Conservation (phyloP, 495 filamentous ascomycete species). For the Podospora pseudocomata region DNA sequence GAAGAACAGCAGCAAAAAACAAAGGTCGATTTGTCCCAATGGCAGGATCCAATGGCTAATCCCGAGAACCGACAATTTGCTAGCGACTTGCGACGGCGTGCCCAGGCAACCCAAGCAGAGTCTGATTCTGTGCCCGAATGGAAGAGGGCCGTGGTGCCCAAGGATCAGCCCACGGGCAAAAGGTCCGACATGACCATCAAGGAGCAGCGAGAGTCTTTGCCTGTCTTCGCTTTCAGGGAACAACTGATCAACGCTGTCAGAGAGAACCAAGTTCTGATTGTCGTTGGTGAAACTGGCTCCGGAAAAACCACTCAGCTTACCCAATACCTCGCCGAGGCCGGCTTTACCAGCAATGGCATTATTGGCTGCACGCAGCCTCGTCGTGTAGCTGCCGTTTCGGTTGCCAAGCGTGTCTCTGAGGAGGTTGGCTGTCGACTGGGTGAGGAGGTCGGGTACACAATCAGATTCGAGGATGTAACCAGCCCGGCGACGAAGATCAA, state of each 20-base stretch:
- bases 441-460: conserved; percentile 93
- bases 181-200: conserved; percentile 91
- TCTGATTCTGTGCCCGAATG: conserved; percentile 80
- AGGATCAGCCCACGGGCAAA: conserved; percentile 78
- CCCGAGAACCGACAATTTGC: conserved; percentile 85
- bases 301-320: conserved; percentile 97
- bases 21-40: conserved; percentile 85
- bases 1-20: conserved; percentile 76
- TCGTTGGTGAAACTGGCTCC: conserved; percentile 95
- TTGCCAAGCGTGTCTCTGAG: conserved; percentile 93
- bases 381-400: conserved; percentile 94
- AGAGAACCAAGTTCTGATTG: conserved; percentile 88
- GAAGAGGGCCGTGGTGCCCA: conserved; percentile 80
- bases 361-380: conserved; percentile 97
- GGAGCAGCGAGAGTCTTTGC: conserved; percentile 85
- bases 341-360: conserved; percentile 83
- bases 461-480: conserved; percentile 95
- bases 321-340: conserved; percentile 89
- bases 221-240: conserved; percentile 85
- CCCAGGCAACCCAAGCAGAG: conserved; percentile 36
- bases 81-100: conserved; percentile 64
- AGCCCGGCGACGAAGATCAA: conserved; percentile 90
- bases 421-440: conserved; percentile 92
- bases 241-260: conserved; percentile 83
- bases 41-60: conserved; percentile 93